Evolutionary conservation across 192 early-diverging fungal species (phyloP).

Genomic region (Gonapodya prolifera): DNA sequence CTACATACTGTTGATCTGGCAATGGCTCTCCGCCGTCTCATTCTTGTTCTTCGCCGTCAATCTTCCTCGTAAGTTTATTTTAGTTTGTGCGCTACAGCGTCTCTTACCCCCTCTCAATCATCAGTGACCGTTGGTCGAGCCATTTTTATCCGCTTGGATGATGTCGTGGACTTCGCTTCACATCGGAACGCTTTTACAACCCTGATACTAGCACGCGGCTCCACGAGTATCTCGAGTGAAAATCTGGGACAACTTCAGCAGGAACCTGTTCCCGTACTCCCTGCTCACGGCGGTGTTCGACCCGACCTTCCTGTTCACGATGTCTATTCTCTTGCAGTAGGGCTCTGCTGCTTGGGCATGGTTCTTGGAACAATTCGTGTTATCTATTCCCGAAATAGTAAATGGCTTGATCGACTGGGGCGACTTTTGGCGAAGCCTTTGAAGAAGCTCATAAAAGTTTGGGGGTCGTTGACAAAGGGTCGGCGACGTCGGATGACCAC

Average conservation of each 20-base stretch:
- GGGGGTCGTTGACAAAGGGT: background rate
- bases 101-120: background rate
- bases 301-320: constrained; percentile 57
- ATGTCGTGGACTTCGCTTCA: background rate
- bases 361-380: background rate
- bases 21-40: constrained; percentile 24
- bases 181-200: background rate
- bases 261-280: background rate
- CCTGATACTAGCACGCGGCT: background rate
- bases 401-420: constrained; percentile 5
- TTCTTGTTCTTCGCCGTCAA: constrained; percentile 33
- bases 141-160: constrained; percentile 23
- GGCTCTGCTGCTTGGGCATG: constrained; percentile 34
- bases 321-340: constrained; percentile 58
- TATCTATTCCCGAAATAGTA: background rate
- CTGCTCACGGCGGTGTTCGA: constrained; percentile 12
- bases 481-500: background rate
- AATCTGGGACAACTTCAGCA: background rate
- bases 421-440: background rate
- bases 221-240: background rate
- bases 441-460: background rate
- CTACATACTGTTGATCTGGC: constrained; percentile 8
- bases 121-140: constrained; percentile 45
- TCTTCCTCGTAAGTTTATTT: constrained; percentile 24
- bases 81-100: constrained; percentile 10